Evolutionary conservation across 2,329 filamentous ascomycete genomes (phyloP).

Genomic region (Fusarium sp.): DNA sequence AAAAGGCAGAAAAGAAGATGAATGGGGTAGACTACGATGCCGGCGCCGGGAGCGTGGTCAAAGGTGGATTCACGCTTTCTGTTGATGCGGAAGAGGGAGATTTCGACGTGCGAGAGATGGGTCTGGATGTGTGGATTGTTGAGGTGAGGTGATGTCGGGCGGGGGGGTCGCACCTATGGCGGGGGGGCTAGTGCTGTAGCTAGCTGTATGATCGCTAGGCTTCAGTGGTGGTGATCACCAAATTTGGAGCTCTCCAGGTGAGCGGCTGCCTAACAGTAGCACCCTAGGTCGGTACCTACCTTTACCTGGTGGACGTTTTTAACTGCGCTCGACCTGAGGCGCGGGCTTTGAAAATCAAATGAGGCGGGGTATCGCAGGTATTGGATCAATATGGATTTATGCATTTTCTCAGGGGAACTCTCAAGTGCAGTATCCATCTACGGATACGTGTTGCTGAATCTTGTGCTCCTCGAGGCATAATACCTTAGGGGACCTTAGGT

Average conservation of each 20-base stretch:
- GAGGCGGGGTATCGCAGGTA: slow-evolving; percentile 22
- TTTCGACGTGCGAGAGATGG: slow-evolving; percentile 18
- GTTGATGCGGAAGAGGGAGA: slow-evolving; percentile 27
- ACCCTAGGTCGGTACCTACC: background rate
- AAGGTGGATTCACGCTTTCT: slow-evolving; percentile 34
- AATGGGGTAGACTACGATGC: slow-evolving; percentile 22
- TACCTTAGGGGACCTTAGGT: background rate
- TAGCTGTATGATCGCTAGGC: background rate
- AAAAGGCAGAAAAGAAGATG: slow-evolving; percentile 15
- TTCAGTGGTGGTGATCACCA: slow-evolving; percentile 9
- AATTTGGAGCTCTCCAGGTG: background rate
- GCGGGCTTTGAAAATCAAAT: slow-evolving; percentile 3
- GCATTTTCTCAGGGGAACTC: background rate
- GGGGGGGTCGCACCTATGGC: background rate
- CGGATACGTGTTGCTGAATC: background rate
- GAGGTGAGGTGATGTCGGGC: background rate
- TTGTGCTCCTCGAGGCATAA: background rate
- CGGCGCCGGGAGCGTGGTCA: slow-evolving; percentile 34
- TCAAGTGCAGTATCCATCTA: background rate
- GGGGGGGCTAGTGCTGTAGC: slow-evolving; percentile 4
- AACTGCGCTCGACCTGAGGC: background rate
- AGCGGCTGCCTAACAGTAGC: slow-evolving; percentile 4
- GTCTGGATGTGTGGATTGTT: slow-evolving; percentile 8
- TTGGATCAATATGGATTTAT: background rate
- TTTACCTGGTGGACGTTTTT: background rate